Conservation (phyloP, 768 basidiomycete species). For the Serpula lacrymans region DNA sequence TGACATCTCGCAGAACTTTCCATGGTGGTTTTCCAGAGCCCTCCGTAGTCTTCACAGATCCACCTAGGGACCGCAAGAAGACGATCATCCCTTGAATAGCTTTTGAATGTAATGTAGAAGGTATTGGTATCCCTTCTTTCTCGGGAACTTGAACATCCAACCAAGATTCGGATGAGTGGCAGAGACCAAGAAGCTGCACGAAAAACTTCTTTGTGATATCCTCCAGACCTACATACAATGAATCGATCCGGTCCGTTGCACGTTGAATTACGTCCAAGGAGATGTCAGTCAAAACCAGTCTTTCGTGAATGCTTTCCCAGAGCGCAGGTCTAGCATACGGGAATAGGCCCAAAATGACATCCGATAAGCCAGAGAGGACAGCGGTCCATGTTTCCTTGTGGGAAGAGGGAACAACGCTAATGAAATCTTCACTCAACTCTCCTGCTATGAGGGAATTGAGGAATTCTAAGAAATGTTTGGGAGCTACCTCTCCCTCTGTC, state of each 20-base stretch:
- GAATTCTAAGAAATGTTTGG: constrained; percentile 42
- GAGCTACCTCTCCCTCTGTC: constrained; percentile 16
- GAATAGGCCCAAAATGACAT: constrained; percentile 51
- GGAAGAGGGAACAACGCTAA: constrained; percentile 25
- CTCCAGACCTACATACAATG: constrained; percentile 44
- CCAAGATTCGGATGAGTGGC: constrained; percentile 58
- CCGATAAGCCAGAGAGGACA: constrained; percentile 48
- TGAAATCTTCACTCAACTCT: constrained; percentile 31
- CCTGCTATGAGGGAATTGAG: constrained; percentile 36
- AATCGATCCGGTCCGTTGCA: constrained; percentile 46
- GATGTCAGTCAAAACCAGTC: constrained; percentile 49
- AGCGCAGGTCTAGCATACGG: constrained; percentile 47
- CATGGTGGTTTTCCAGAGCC: constrained; percentile 34
- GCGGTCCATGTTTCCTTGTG: constrained; percentile 46
- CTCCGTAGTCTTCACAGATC: constrained; percentile 26
- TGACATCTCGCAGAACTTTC: constrained; percentile 37
- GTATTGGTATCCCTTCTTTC: constrained; percentile 40
- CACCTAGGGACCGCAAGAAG: constrained; percentile 48
- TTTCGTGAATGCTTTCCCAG: constrained; percentile 58
- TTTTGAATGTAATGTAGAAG: constrained; percentile 46
- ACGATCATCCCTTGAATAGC: constrained; percentile 40
- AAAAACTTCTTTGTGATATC: constrained; percentile 49
- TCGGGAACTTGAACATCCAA: constrained; percentile 39
- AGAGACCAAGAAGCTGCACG: constrained; percentile 49
- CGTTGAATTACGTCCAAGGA: constrained; percentile 54